phyloP scores from a whole-genome alignment of 257 asterid genomes.

The Verbena officinalis region DNA sequence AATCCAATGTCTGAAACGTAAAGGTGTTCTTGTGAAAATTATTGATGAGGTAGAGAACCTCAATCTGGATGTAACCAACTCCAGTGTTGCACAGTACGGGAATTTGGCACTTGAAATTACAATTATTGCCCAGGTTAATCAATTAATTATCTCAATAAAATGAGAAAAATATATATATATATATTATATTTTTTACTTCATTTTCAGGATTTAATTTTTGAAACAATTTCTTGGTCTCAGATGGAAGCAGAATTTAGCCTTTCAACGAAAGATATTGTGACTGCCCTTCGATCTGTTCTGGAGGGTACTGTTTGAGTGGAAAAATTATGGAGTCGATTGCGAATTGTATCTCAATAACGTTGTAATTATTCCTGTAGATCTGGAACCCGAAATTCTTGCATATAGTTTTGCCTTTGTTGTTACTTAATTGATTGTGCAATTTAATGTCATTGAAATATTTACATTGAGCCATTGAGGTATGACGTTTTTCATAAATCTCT shows the following conservation, averaged over 20 bases:
- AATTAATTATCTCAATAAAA: background rate
- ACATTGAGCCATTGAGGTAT: too few species aligned
- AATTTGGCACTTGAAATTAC: slow-evolving; percentile 25
- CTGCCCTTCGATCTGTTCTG: slow-evolving; percentile 6
- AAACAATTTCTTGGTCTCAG: background rate
- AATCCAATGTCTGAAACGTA: slow-evolving; percentile 28
- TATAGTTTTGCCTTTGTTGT: background rate
- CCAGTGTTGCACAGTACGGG: slow-evolving; percentile 34
- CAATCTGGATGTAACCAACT: slow-evolving; percentile 24
- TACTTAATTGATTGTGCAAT: too few species aligned
- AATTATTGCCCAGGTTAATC: slow-evolving; percentile 29
- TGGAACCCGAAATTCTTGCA: background rate
- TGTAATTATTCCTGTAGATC: background rate
- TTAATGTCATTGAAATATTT: too few species aligned
- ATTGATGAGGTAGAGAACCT: slow-evolving; percentile 29
- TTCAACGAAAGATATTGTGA: slow-evolving; percentile 3
- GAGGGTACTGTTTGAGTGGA: too few species aligned
- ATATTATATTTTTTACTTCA: background rate
- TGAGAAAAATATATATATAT: background rate
- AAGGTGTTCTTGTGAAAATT: slow-evolving; percentile 26
- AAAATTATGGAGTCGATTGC: too few species aligned
- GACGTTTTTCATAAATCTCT: too few species aligned
- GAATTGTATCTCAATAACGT: too few species aligned
- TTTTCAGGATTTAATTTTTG: background rate
- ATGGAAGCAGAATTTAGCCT: slow-evolving; percentile 22